Evolutionary conservation across 768 basidiomycete genomes (phyloP).

Genomic region (Asterophora lycoperdoides): DNA sequence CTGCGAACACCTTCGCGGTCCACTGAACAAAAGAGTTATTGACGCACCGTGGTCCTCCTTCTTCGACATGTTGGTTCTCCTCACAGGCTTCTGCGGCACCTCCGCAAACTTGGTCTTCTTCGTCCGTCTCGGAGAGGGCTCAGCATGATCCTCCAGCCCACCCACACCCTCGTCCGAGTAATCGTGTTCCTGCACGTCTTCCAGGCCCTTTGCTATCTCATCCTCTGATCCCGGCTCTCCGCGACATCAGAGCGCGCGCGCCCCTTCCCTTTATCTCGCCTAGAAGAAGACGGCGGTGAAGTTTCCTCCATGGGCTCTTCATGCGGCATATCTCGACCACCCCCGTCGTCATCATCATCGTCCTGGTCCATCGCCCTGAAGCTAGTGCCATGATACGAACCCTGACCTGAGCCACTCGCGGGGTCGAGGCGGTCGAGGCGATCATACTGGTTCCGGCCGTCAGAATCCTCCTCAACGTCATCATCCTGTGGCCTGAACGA

Average conservation of each 20-base stretch:
- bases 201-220: constrained; percentile 39
- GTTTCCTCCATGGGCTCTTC: constrained; percentile 28
- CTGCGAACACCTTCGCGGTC: constrained; percentile 60
- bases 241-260: constrained; percentile 28
- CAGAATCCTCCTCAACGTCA: constrained; percentile 8
- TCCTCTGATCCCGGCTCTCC: constrained; percentile 42
- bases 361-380: constrained; percentile 49
- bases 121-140: constrained; percentile 25
- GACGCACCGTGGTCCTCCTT: constrained; percentile 40
- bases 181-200: constrained; percentile 30
- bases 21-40: constrained; percentile 18
- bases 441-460: constrained; percentile 18
- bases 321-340: constrained; percentile 28
- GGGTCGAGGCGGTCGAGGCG: too few species aligned
- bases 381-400: constrained; percentile 33
- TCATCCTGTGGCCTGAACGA: constrained; percentile 30
- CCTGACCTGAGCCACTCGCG: constrained; percentile 18
- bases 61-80: constrained; percentile 27
- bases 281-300: constrained; percentile 13
- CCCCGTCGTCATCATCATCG: constrained; percentile 37
- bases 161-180: constrained; percentile 29
- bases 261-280: constrained; percentile 15
- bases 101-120: constrained; percentile 33
- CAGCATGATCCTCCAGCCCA: constrained; percentile 24
- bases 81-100: constrained; percentile 17